These are phyloP conservation scores for Metarhizium brunneum DNA, from an alignment of 2,329 filamentous ascomycete genomes.

Conservation along the genomic window DNA sequence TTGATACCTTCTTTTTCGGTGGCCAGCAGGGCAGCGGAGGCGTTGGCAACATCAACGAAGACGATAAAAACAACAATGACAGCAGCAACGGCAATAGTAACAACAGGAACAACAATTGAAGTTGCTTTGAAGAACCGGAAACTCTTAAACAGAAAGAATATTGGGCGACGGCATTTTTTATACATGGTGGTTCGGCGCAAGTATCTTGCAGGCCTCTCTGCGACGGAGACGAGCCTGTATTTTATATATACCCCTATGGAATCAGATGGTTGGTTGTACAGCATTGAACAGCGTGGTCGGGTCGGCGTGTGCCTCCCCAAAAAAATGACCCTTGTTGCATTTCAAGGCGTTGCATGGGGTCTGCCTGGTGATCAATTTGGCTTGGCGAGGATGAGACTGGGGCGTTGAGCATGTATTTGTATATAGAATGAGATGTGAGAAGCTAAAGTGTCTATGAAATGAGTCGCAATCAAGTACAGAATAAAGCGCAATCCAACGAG, in stretches of 20 bases:
- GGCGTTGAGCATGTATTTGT: no score
- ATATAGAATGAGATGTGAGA: no score
- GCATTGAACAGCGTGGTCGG: conserved; percentile 23
- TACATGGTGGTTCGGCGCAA: not conserved
- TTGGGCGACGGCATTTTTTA: not conserved
- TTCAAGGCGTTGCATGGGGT: not conserved
- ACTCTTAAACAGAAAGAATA: no score
- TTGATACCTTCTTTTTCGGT: conserved; percentile 67
- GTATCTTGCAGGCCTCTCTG: not conserved
- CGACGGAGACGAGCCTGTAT: not conserved
- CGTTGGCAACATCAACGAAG: conserved; percentile 15
- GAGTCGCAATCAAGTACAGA: no score
- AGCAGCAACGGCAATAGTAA: not conserved
- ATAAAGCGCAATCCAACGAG: no score
- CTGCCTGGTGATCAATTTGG: no score
- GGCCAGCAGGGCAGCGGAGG: conserved; percentile 31
- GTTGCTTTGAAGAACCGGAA: not conserved
- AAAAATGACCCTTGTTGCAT: not conserved
- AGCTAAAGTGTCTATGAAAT: no score
- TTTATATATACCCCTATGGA: not conserved
- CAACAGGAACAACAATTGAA: not conserved
- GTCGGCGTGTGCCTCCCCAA: no score
- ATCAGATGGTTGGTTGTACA: not conserved
- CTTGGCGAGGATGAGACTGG: no score
- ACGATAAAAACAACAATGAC: not conserved